Conservation (phyloP, 306 rosid genomes). For the Vigna unguiculata region DNA sequence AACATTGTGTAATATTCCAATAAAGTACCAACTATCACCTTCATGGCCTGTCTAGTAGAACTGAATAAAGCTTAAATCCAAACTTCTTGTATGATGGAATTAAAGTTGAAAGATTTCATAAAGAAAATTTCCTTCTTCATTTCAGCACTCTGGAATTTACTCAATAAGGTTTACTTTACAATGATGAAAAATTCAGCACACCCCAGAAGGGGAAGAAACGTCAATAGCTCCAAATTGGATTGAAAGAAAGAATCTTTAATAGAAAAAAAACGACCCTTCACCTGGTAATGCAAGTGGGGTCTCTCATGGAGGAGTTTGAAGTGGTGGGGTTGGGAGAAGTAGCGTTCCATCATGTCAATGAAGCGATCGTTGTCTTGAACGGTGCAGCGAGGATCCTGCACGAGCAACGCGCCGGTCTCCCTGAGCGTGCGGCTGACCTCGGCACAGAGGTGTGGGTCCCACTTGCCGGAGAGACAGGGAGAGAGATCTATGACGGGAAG, state of each 20-base stretch:
- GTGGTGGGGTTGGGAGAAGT: constrained; percentile 65
- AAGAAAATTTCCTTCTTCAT: too few species aligned
- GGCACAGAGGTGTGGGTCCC: constrained; percentile 51
- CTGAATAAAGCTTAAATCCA: too few species aligned
- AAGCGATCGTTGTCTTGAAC: constrained; percentile 88
- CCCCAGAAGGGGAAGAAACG: background rate
- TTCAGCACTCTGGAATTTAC: background rate
- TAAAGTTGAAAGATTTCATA: too few species aligned
- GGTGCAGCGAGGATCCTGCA: constrained; percentile 86
- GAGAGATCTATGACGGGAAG: constrained; percentile 80
- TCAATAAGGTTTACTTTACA: background rate
- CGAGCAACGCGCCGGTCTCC: constrained; percentile 86
- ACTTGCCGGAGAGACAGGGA: constrained; percentile 51
- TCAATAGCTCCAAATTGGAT: background rate
- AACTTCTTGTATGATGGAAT: too few species aligned
- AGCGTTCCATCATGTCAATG: constrained; percentile 92
- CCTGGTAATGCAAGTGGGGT: constrained; percentile 94
- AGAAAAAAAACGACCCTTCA: constrained; percentile 32
- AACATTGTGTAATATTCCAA: too few species aligned
- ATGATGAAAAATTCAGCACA: background rate
- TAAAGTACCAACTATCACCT: too few species aligned
- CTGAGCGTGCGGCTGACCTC: constrained; percentile 76
- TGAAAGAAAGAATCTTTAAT: background rate
- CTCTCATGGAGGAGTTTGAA: constrained; percentile 83
- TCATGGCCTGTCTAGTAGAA: too few species aligned